phyloP scores from a whole-genome alignment of 164 flowering plant genomes.

The Euptelea pleiosperma region DNA sequence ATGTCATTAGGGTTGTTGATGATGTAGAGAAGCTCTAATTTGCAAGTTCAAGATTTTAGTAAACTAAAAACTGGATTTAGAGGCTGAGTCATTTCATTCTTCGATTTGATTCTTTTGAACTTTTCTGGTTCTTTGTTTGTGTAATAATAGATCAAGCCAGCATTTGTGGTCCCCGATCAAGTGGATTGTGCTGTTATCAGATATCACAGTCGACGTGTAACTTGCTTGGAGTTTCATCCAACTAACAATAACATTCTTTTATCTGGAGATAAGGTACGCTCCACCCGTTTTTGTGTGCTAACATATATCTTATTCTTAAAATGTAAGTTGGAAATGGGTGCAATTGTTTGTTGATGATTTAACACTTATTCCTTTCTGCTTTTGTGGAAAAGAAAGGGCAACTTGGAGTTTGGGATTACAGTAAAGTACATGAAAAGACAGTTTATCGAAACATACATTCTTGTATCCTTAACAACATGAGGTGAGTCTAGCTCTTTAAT shows the following conservation, averaged over 20 bases:
- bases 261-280: slow-evolving; percentile 90
- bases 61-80: too few species aligned
- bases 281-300: not conserved
- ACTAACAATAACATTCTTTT: slow-evolving; percentile 70
- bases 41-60: not conserved
- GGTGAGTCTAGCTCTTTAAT: slow-evolving; percentile 35
- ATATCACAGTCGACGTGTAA: slow-evolving; percentile 87
- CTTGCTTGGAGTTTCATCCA: slow-evolving; percentile 95
- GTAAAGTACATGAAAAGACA: slow-evolving; percentile 65
- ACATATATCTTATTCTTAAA: not conserved
- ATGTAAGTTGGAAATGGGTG: not conserved
- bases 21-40: not conserved
- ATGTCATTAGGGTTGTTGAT: not conserved
- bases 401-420: slow-evolving; percentile 93
- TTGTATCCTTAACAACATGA: slow-evolving; percentile 78
- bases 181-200: slow-evolving; percentile 74
- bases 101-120: not conserved
- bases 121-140: not conserved
- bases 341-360: slow-evolving; percentile 15
- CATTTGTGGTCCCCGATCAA: slow-evolving; percentile 69
- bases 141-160: slow-evolving; percentile 65
- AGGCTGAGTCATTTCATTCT: not conserved
- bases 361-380: slow-evolving; percentile 11
- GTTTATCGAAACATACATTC: slow-evolving; percentile 81
- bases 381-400: slow-evolving; percentile 77